Evolutionary conservation across 2,329 filamentous ascomycete species (phyloP).

Genomic region (Trichoderma citrinoviride): DNA sequence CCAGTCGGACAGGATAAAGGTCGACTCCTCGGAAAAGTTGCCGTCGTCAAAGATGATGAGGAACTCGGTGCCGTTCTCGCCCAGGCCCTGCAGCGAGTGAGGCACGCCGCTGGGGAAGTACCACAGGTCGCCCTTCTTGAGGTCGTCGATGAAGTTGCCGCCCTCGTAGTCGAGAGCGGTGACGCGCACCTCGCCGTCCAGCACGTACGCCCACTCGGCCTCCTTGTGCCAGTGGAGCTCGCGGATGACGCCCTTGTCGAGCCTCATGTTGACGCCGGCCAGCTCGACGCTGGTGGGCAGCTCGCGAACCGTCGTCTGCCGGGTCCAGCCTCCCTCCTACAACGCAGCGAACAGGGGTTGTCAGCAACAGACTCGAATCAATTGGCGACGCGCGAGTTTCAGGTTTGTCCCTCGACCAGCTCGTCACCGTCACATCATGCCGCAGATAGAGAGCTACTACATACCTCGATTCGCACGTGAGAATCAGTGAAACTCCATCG

Average conservation of each 20-base stretch:
- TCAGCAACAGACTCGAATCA: not conserved
- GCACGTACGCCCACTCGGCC: conserved; percentile 74
- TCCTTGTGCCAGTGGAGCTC: conserved; percentile 82
- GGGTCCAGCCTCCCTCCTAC: conserved; percentile 73
- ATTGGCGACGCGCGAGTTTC: not conserved
- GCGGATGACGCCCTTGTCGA: conserved; percentile 69
- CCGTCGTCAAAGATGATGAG: conserved; percentile 51
- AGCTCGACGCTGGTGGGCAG: conserved; percentile 66
- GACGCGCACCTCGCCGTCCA: conserved; percentile 67
- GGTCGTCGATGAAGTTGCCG: conserved; percentile 72
- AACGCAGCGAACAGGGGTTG: not conserved
- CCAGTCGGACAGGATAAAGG: conserved; percentile 73
- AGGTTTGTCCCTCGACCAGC: not conserved
- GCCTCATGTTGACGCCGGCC: conserved; percentile 75
- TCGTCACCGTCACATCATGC: too few relatives aligned
- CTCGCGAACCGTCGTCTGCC: conserved; percentile 67
- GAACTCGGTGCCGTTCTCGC: conserved; percentile 56
- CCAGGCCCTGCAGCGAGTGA: conserved; percentile 72
- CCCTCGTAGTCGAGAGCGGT: conserved; percentile 73
- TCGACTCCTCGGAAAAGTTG: conserved; percentile 59
- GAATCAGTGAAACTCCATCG: conserved; percentile 69
- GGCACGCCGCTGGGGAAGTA: conserved; percentile 77
- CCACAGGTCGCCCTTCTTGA: conserved; percentile 75
- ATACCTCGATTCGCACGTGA: conserved; percentile 60
- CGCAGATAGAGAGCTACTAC: conserved; percentile 20